Evolutionary conservation across 2,329 filamentous ascomycete species (phyloP).

Genomic region (Fusarium beomiforme): DNA sequence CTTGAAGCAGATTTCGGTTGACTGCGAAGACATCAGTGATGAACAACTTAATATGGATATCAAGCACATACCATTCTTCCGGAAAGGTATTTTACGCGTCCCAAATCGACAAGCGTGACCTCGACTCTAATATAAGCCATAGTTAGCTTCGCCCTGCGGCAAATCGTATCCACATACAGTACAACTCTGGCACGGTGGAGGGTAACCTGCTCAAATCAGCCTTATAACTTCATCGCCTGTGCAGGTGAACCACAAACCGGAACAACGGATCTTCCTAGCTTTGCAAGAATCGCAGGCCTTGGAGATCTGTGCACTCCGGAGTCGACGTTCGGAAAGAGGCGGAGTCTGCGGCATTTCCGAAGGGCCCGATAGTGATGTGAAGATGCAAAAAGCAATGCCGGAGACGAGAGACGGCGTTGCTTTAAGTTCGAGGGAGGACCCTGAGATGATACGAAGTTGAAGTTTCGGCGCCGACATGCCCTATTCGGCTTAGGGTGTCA

Average conservation of each 20-base stretch:
- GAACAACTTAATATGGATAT: neutral
- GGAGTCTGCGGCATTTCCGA: slow-evolving; percentile 4
- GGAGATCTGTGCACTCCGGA: slow-evolving; percentile 25
- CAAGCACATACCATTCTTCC: slow-evolving; percentile 27
- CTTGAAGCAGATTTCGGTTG: slow-evolving; percentile 5
- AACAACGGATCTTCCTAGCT: slow-evolving; percentile 35
- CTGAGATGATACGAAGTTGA: neutral
- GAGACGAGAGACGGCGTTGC: neutral
- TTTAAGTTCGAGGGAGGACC: neutral
- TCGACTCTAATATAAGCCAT: slow-evolving; percentile 18
- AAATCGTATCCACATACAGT: neutral
- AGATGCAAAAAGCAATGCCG: neutral
- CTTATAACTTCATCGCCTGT: neutral
- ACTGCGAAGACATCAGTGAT: neutral
- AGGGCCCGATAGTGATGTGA: neutral
- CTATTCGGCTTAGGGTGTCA: neutral
- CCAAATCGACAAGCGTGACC: slow-evolving; percentile 26
- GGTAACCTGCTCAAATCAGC: slow-evolving; percentile 20
- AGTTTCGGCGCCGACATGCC: slow-evolving; percentile 33
- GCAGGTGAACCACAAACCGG: slow-evolving; percentile 17
- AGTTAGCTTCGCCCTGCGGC: rapidly evolving
- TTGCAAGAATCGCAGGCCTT: slow-evolving; percentile 40
- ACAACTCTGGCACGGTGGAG: slow-evolving; percentile 33
- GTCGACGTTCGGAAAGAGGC: neutral
- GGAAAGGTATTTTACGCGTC: slow-evolving; percentile 26